phyloP scores from a whole-genome alignment of 1,139 yeast genomes.

The Casaregolazyma lundiana region DNA sequence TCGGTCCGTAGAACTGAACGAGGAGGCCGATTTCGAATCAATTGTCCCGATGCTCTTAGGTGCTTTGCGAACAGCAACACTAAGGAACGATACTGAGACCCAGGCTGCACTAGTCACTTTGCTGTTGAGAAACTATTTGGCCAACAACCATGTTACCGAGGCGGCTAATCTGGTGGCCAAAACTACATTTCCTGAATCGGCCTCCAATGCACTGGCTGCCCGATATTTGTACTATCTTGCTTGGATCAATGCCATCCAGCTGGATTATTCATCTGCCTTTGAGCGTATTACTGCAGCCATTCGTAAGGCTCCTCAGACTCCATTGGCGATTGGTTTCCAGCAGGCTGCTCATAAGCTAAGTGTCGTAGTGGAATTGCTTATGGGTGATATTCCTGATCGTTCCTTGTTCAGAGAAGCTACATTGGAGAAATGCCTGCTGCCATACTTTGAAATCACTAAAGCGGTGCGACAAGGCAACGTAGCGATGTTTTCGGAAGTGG shows the following conservation, averaged over 20 bases:
- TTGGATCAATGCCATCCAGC: conserved; percentile 83
- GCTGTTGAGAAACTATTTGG: conserved; percentile 72
- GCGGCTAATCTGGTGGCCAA: conserved; percentile 89
- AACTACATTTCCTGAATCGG: conserved; percentile 78
- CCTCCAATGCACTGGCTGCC: conserved; percentile 85
- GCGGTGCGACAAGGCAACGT: conserved; percentile 94
- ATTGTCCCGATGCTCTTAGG: conserved; percentile 64
- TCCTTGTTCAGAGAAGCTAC: conserved; percentile 65
- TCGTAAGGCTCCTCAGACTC: conserved; percentile 95
- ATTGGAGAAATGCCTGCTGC: conserved; percentile 58
- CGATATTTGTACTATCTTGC: conserved; percentile 89
- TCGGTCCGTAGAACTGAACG: conserved; percentile 63
- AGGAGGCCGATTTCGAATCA: conserved; percentile 46
- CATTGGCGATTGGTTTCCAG: conserved; percentile 77
- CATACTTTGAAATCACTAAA: conserved; percentile 82
- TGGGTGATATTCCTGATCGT: conserved; percentile 97
- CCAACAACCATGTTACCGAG: conserved; percentile 75
- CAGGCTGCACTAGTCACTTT: conserved; percentile 82
- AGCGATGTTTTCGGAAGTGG: conserved; percentile 70
- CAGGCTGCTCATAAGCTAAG: conserved; percentile 88
- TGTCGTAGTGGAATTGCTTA: conserved; percentile 82
- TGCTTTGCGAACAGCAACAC: conserved; percentile 80
- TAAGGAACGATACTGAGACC: conserved; percentile 90
- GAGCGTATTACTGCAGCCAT: conserved; percentile 89
- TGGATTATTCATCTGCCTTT: conserved; percentile 87